phyloP scores from a whole-genome alignment of 1,284 basidiomycete species.

The Irpex sp. region DNA sequence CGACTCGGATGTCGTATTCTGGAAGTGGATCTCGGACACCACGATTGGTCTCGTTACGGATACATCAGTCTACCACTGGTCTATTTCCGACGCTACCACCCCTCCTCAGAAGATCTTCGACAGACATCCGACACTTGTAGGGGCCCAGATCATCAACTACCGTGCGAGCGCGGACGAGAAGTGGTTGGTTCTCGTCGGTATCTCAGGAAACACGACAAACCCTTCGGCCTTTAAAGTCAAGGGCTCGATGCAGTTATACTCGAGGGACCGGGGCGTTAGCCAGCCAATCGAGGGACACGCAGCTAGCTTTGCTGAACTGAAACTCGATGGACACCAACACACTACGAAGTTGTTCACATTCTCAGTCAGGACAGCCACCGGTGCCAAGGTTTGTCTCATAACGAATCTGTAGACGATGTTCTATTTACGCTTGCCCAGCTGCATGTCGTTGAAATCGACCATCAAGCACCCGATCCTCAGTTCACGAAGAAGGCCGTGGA shows the following conservation, averaged over 20 bases:
- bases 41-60: slow-evolving; percentile 97
- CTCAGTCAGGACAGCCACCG: slow-evolving; percentile 93
- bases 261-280: slow-evolving; percentile 91
- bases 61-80: slow-evolving; percentile 95
- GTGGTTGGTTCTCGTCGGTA: slow-evolving; percentile 97
- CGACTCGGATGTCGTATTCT: slow-evolving; percentile 96
- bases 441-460: slow-evolving; percentile 99
- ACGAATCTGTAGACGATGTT: slow-evolving; percentile 16
- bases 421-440: slow-evolving; percentile 61
- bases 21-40: slow-evolving; percentile 97
- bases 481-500: slow-evolving; percentile 99
- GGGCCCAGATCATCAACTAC: slow-evolving; percentile 99
- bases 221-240: slow-evolving; percentile 98
- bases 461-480: slow-evolving; percentile 93
- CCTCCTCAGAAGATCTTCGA: slow-evolving; percentile 95
- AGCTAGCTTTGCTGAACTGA: slow-evolving; percentile 94
- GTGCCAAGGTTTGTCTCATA: slow-evolving; percentile 85
- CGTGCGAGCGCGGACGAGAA: slow-evolving; percentile 93
- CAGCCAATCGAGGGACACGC: slow-evolving; percentile 99
- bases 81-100: slow-evolving; percentile 78
- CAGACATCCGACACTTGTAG: slow-evolving; percentile 93
- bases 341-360: slow-evolving; percentile 96
- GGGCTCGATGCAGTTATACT: slow-evolving; percentile 96
- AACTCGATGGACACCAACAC: slow-evolving; percentile 87
- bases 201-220: slow-evolving; percentile 93